Conservation (phyloP, 192 early-diverging fungal species). For the Backusella tuberculispora region DNA sequence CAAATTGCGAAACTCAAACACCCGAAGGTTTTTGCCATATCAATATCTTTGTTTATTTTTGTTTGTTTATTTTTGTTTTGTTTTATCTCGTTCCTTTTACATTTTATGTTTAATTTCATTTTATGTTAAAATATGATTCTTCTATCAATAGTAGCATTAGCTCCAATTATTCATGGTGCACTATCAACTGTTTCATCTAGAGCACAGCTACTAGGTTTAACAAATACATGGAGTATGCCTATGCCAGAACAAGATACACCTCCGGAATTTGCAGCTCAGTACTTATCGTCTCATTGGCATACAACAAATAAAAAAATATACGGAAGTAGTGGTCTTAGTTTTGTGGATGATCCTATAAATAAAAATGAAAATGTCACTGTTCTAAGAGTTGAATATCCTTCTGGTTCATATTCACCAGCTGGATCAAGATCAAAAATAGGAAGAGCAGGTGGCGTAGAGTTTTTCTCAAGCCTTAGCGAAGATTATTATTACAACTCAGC, state of each 20-base stretch:
- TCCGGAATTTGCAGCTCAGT: neutral
- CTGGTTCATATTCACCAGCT: conserved; percentile 19
- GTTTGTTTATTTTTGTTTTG: neutral
- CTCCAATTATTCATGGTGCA: neutral
- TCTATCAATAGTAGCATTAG: neutral
- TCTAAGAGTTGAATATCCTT: conserved; percentile 10
- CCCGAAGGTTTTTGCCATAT: neutral
- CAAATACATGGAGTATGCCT: conserved; percentile 13
- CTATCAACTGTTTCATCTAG: neutral
- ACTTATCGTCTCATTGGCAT: conserved; percentile 17
- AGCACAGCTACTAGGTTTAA: conserved; percentile 2
- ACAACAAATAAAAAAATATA: conserved; percentile 8
- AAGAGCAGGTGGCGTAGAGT: conserved; percentile 43
- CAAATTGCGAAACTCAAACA: conserved; percentile 1
- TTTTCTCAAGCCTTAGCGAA: conserved; percentile 46
- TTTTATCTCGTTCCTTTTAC: neutral
- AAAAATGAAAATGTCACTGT: neutral
- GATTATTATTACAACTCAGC: conserved; percentile 40
- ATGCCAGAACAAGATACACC: conserved; percentile 3
- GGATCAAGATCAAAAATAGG: conserved; percentile 15
- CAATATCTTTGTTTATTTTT: neutral
- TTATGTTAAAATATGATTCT: neutral
- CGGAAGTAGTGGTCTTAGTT: neutral
- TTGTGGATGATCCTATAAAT: conserved; percentile 12
- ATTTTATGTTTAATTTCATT: neutral